A percentile compares a stretch with the other conserved stretches of the same genome.
Conservation (phyloP, 192 early-diverging fungal species). For the Backusella psychrophila region DNA sequence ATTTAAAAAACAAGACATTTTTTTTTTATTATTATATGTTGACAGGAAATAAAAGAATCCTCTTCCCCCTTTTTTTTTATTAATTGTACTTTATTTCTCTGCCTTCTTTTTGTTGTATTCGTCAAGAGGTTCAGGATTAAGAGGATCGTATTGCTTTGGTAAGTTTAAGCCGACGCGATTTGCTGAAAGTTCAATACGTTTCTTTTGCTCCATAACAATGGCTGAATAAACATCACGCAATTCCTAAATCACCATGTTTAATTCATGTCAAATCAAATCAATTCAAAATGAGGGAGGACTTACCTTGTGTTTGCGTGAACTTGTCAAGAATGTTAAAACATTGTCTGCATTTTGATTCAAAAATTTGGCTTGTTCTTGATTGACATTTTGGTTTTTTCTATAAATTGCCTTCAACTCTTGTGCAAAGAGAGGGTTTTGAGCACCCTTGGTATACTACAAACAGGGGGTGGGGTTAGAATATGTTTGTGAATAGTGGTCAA, state of each 20-base stretch:
- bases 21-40: no score
- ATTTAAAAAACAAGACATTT: no score
- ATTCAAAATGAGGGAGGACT: background rate
- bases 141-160: conserved; percentile 28
- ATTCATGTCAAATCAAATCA: no score
- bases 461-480: background rate
- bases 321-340: conserved; percentile 24
- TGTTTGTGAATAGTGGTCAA: background rate
- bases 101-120: background rate
- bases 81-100: background rate
- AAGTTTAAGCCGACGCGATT: conserved; percentile 36
- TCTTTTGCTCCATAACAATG: conserved; percentile 36
- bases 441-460: conserved; percentile 34
- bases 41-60: no score
- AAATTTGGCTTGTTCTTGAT: conserved; percentile 12
- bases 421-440: conserved; percentile 20
- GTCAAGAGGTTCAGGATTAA: conserved; percentile 16
- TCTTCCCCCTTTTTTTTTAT: no score
- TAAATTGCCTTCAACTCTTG: conserved; percentile 27
- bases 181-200: conserved; percentile 31
- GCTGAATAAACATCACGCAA: conserved; percentile 25
- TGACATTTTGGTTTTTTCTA: conserved; percentile 11
- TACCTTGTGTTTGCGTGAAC: conserved; percentile 36
- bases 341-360: conserved; percentile 32
- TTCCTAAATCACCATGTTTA: conserved; percentile 1